Base-by-base conservation (phyloP, 768 basidiomycete species). In the Cubamyces lactineus region DNA sequence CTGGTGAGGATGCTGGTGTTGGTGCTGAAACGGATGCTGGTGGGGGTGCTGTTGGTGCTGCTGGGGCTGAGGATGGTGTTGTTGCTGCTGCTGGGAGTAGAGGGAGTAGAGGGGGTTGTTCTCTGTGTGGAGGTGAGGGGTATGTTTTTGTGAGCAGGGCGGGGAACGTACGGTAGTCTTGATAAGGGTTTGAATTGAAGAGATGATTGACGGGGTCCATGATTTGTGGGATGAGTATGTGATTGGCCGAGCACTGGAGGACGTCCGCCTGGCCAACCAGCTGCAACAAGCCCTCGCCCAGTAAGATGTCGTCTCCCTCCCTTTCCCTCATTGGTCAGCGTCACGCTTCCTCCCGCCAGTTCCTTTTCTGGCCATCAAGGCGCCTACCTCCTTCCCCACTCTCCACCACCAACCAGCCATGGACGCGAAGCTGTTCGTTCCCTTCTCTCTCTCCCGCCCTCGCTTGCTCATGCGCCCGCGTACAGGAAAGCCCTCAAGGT, bases 401-500 rank as follows among this genome's bases (percentile, higher is more conserved):
- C 41, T 24, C 60, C 26, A 54, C 67, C 45, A 51, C 47, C 47
- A 59, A 15, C 40, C 45, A 26, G 19, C 45, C 5, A 79, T 80
- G 79, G 78, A 80, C 24, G 55, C 76, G 28, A 77, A 78, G 64
- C 69, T 80, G 76, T 77, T 63, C 38, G 75, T 73, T 50, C 24
- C 41, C 34, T 40, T 21, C 54, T 46, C 40, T 54, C 21, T 39
- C 46, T 46, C 3, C 46, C 38, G 45, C 24, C 28, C 15, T 21
- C 42, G 28, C 41, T 4, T 26, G 48, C 52, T 59, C 59, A 59
- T 61, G 52, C 1, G 62, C 56, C 39, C 34, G 50, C 24, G 11
- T 54, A 59, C 69, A 80, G 80, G 61, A 86, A 85, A 73, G 74
- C 85, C 0, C 84, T 91, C 77, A 89, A 88, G 73, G 89, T 89